A percentile compares a stretch with the other conserved stretches of the same genome.
These are phyloP conservation scores for Candida arabinofermentans DNA, from an alignment of 805 yeast species.

Conservation along the genomic window DNA sequence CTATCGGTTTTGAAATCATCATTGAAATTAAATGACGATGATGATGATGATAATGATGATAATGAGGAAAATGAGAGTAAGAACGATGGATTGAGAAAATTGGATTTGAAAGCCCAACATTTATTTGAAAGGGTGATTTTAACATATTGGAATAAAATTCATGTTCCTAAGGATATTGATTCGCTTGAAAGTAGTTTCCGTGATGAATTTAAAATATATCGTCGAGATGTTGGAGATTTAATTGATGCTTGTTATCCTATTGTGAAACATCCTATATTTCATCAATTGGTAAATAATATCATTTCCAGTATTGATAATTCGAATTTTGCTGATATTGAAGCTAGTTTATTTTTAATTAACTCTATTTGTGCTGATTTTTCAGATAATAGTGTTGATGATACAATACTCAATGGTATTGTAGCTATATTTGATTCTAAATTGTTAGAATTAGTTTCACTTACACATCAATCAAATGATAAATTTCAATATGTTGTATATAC, in stretches of 20 bases:
- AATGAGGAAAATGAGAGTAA: too few relatives aligned
- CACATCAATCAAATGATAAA: conserved; percentile 4
- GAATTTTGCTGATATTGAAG: conserved; percentile 43
- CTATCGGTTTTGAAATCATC: conserved; percentile 32
- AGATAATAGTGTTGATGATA: conserved; percentile 27
- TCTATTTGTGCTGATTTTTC: conserved; percentile 52
- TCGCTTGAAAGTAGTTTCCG: conserved; percentile 31
- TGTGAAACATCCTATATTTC: conserved; percentile 50
- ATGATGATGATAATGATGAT: conserved; percentile 16
- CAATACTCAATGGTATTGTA: conserved; percentile 19
- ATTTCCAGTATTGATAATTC: conserved; percentile 21
- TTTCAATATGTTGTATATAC: conserved; percentile 39
- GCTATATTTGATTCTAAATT: conserved; percentile 29
- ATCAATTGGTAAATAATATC: conserved; percentile 37
- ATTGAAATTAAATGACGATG: conserved; percentile 33
- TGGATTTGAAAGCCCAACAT: conserved; percentile 31
- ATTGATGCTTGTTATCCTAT: conserved; percentile 68
- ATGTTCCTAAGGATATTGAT: conserved; percentile 36
- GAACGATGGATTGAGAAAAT: too few relatives aligned
- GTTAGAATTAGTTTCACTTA: conserved; percentile 17
- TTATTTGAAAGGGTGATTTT: conserved; percentile 51
- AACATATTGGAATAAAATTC: conserved; percentile 68
- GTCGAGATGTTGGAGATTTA: conserved; percentile 74
- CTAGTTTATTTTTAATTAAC: conserved; percentile 55
- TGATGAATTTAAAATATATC: conserved; percentile 61